Percentiles rank a stretch among this genome's conserved stretches.
phyloP scores from a whole-genome alignment of 2,329 filamentous ascomycete species.

The Fusarium sp. region DNA sequence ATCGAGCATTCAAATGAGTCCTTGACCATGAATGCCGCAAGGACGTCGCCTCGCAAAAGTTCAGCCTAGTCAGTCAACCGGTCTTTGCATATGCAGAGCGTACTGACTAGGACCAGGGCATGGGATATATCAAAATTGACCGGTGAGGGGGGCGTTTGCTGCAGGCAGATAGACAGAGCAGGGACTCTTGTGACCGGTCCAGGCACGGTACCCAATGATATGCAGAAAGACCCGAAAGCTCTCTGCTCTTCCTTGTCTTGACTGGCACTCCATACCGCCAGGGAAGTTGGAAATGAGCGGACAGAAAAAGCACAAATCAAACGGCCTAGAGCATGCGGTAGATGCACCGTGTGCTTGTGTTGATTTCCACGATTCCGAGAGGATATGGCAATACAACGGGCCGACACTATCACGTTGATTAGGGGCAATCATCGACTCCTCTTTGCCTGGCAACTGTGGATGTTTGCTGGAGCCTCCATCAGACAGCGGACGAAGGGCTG shows the following conservation, averaged over 20 bases:
- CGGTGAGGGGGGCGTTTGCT: constrained; percentile 34
- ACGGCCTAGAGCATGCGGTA: constrained; percentile 12
- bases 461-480: not conserved
- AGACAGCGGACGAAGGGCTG: not conserved
- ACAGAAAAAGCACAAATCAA: constrained; percentile 39
- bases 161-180: constrained; percentile 25
- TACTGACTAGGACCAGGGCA: constrained; percentile 31
- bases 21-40: constrained; percentile 26
- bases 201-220: constrained; percentile 14
- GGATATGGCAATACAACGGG: not conserved
- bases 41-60: constrained; percentile 18
- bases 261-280: not conserved
- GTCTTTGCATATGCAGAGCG: constrained; percentile 27
- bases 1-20: constrained; percentile 9
- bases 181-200: constrained; percentile 31
- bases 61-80: constrained; percentile 17
- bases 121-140: constrained; percentile 42
- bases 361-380: constrained; percentile 2
- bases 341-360: constrained; percentile 5
- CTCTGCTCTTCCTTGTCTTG: not conserved
- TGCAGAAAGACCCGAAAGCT: constrained; percentile 19
- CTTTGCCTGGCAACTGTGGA: not conserved
- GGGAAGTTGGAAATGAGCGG: constrained; percentile 3
- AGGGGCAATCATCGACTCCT: not conserved
- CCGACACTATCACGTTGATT: not conserved